A percentile compares a stretch with the other conserved stretches of the same genome.
These are phyloP conservation scores for Postia placenta DNA, from an alignment of 768 basidiomycete genomes.

Conservation along the genomic window DNA sequence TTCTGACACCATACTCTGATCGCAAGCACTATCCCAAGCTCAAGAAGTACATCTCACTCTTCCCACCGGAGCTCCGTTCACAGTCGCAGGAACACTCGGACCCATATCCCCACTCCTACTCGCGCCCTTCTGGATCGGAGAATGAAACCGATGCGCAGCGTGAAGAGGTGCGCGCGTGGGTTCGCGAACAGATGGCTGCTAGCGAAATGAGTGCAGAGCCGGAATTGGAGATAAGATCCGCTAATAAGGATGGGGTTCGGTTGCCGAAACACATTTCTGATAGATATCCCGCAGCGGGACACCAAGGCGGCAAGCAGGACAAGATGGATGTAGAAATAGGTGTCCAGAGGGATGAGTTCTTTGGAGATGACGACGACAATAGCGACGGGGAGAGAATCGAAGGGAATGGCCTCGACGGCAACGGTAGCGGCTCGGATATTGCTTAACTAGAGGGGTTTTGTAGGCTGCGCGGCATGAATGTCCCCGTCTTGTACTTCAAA, in stretches of 20 bases:
- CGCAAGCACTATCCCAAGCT: conserved; percentile 83
- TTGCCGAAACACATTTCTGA: no score
- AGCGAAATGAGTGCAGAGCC: conserved; percentile 58
- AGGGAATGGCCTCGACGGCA: neutral
- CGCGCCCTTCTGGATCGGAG: neutral
- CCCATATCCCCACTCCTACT: neutral
- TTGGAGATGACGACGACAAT: conserved; percentile 20
- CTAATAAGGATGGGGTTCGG: conserved; percentile 6
- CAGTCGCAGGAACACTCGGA: conserved; percentile 5
- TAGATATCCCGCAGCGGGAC: no score
- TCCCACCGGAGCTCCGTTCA: conserved; percentile 61
- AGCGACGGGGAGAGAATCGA: conserved; percentile 3
- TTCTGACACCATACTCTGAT: no score
- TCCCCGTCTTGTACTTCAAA: no score
- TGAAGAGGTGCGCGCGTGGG: conserved; percentile 52
- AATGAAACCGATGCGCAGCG: conserved; percentile 41
- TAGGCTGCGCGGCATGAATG: no score
- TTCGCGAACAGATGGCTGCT: conserved; percentile 51
- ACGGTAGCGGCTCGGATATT: neutral
- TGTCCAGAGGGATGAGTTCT: conserved; percentile 26
- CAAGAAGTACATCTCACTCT: conserved; percentile 86
- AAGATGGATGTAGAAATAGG: neutral
- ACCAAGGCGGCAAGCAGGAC: neutral
- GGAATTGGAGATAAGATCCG: conserved; percentile 34
- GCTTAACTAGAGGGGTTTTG: no score